A percentile compares a stretch with the other conserved stretches of the same genome.
phyloP scores from a whole-genome alignment of 164 flowering plant species.

The Protea cynaroides region DNA sequence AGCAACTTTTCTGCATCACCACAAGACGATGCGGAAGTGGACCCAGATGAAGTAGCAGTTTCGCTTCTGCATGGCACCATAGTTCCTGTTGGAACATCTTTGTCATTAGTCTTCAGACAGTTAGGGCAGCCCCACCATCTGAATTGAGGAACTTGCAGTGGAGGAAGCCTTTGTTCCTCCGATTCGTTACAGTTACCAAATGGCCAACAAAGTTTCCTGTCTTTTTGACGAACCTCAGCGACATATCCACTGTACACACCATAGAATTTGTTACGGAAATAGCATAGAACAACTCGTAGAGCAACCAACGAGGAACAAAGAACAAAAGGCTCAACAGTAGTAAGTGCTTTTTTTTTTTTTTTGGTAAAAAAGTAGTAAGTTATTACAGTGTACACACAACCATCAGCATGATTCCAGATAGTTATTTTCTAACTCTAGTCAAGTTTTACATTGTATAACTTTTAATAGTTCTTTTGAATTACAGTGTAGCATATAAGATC shows the following conservation, averaged over 20 bases:
- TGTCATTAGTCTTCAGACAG: constrained; percentile 27
- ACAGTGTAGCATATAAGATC: no score
- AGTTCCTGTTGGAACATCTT: constrained; percentile 8
- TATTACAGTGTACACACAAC: no score
- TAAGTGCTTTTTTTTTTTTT: no score
- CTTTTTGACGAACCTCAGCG: constrained; percentile 44
- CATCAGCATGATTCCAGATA: no score
- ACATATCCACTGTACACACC: constrained; percentile 56
- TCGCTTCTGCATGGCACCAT: constrained; percentile 8
- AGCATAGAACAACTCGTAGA: background rate
- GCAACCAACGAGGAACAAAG: background rate
- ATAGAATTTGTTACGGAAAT: constrained; percentile 3
- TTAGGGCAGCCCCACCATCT: constrained; percentile 60
- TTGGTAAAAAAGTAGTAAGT: no score
- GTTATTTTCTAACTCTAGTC: no score
- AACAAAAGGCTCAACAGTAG: background rate
- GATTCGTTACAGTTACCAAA: constrained; percentile 23
- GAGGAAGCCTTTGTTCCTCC: constrained; percentile 41
- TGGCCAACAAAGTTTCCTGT: constrained; percentile 52
- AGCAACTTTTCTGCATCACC: constrained; percentile 13
- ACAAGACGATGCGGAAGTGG: background rate
- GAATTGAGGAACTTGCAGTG: constrained; percentile 41
- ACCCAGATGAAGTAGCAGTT: constrained; percentile 7
- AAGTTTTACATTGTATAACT: no score
- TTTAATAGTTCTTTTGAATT: no score